Conservation (phyloP, 2,329 filamentous ascomycete species). For the Cadophora sp. region DNA sequence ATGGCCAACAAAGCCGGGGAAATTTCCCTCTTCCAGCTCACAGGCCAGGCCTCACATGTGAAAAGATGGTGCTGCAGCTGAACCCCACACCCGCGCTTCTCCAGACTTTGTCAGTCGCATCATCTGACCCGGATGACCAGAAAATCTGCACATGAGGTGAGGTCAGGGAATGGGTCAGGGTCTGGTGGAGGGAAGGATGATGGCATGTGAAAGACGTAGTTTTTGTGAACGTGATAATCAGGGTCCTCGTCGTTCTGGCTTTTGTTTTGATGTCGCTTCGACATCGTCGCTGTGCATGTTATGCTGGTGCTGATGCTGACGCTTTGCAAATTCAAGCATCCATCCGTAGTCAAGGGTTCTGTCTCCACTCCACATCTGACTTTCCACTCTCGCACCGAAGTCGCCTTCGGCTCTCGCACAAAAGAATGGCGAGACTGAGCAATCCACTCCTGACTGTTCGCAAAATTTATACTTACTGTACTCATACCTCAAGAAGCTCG, state of each 20-base stretch:
- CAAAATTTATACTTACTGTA: background rate
- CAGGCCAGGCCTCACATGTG: conserved; percentile 15
- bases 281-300: background rate
- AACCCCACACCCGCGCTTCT: conserved; percentile 29
- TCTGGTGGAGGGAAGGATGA: background rate
- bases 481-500: background rate
- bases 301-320: background rate
- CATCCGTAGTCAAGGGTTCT: no score
- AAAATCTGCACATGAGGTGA: conserved; percentile 20
- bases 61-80: background rate
- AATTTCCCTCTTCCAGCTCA: conserved; percentile 15
- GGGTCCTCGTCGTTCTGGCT: background rate
- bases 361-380: background rate
- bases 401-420: conserved; percentile 19
- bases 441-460: background rate
- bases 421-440: conserved; percentile 21
- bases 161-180: background rate
- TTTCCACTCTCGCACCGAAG: background rate
- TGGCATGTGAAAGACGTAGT: conserved; percentile 29
- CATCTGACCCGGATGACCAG: conserved; percentile 26
- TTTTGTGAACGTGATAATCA: conserved; percentile 22
- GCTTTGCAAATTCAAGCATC: background rate
- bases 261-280: conserved; percentile 8
- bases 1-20: conserved; percentile 15
- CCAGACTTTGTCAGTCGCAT: conserved; percentile 25